Conservation (phyloP, 1,284 basidiomycete genomes). For the Rhodotorula sp. region DNA sequence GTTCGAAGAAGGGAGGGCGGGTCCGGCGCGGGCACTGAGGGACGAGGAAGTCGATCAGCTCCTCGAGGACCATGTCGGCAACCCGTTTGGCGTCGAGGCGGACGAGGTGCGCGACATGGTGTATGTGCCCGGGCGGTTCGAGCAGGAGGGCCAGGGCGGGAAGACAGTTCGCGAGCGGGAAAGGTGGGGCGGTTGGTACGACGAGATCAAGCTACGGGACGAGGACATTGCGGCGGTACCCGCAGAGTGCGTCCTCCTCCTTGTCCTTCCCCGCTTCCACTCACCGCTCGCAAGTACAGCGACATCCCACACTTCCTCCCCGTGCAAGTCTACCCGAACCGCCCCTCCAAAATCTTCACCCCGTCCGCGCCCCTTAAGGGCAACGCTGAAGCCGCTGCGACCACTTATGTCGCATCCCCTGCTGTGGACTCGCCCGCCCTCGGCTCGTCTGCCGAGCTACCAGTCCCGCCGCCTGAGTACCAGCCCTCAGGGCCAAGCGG, state of each 20-base stretch:
- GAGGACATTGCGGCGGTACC: neutral
- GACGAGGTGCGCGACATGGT: conserved; percentile 66
- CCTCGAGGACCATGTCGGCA: conserved; percentile 9
- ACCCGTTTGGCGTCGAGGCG: conserved; percentile 63
- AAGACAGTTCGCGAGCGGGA: conserved; percentile 26
- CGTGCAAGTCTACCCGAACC: neutral
- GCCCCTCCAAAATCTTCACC: neutral
- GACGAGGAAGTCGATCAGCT: conserved; percentile 2
- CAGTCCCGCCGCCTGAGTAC: neutral
- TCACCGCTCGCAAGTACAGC: neutral
- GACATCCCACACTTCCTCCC: neutral
- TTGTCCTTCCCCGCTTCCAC: neutral
- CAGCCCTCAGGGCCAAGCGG: neutral
- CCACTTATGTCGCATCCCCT: neutral
- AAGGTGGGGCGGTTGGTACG: conserved; percentile 11
- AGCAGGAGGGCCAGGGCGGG: conserved; percentile 51
- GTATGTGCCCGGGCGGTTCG: conserved; percentile 68
- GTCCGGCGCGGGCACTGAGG: neutral
- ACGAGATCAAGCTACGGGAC: neutral
- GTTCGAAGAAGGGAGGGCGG: neutral
- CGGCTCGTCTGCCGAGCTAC: neutral
- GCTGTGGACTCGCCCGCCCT: neutral
- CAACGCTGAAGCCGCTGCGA: neutral
- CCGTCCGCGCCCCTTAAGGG: neutral
- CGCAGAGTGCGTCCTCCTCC: neutral